Evolutionary conservation across 495 filamentous ascomycete species (phyloP).

Genomic region (Cercophora sp.): DNA sequence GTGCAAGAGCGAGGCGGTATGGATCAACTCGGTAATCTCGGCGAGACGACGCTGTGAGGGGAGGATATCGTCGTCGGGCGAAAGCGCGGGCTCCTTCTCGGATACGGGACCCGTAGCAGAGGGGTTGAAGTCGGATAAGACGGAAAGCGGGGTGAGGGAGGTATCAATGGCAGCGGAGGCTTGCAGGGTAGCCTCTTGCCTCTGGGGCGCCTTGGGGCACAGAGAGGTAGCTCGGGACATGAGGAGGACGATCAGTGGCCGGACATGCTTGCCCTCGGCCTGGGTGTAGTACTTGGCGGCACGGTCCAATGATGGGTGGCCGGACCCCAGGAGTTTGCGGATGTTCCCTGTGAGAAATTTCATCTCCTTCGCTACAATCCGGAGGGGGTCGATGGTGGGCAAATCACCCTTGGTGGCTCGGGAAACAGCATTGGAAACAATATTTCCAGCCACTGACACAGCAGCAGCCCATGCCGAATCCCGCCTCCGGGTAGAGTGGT

Average conservation of each 20-base stretch:
- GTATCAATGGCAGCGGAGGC: slow-evolving; percentile 58
- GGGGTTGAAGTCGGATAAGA: slow-evolving; percentile 84
- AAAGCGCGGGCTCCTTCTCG: slow-evolving; percentile 39
- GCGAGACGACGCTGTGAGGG: slow-evolving; percentile 90
- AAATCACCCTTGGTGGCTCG: slow-evolving; percentile 53
- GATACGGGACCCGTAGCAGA: slow-evolving; percentile 42
- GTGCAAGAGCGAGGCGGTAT: slow-evolving; percentile 92
- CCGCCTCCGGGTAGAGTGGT: slow-evolving; percentile 34
- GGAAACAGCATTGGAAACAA: slow-evolving; percentile 66
- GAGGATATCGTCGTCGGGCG: slow-evolving; percentile 69
- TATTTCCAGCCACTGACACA: slow-evolving; percentile 71
- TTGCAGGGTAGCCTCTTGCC: slow-evolving; percentile 31
- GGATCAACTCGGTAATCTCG: slow-evolving; percentile 95
- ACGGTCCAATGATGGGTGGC: slow-evolving; percentile 88
- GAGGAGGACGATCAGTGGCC: slow-evolving; percentile 86
- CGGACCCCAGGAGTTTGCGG: slow-evolving; percentile 79
- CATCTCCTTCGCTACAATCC: slow-evolving; percentile 89
- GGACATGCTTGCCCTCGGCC: slow-evolving; percentile 92
- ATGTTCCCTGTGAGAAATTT: slow-evolving; percentile 91
- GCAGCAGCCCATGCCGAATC: slow-evolving; percentile 53
- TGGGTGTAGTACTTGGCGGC: slow-evolving; percentile 99
- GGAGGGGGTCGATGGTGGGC: slow-evolving; percentile 63
- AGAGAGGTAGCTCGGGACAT: slow-evolving; percentile 90
- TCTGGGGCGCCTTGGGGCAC: slow-evolving; percentile 59
- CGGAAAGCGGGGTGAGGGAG: slow-evolving; percentile 66